Base-by-base conservation (phyloP, 106 monocot species). In the Dioscorea alata region DNA sequence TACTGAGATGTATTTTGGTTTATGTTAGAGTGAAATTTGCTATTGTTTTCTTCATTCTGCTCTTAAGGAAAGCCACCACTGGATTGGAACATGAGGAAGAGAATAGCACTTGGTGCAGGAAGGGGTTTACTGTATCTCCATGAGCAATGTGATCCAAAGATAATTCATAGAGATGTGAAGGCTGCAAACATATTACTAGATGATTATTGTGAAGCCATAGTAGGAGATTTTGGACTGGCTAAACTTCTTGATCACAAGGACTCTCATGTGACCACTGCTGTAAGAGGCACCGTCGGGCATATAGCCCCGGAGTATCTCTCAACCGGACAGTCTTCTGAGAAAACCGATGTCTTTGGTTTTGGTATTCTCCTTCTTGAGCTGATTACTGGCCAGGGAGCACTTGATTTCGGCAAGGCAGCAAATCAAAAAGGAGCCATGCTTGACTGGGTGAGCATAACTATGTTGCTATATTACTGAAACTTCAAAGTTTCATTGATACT, bases 261-360 rank as follows among this genome's bases (percentile, higher is more conserved):
- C 14, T 68, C 68, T 13, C 68, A 68, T 68, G 68, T 68, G 6
- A 68, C 68, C 10, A 68, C 68, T 19, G 78, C 83, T 1, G 83
- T 83, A 14, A 33, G 83, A 23, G 83, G 83, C 15, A 83, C 83
- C 2, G 78, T 83, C 0, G 82, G 83, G 6, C 74, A 85, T 28
- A 80, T 84, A 28, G 77, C 78, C 1, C 80, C 84, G 2, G 84
- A 84, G 33, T 84, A 79, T 66, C 82, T 90, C 23, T 90, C 89
- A 12, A 85, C 85, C 0, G 89, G 89, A 56, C 85, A 83, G 53
- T 85, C 85, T 0, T 90, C 89, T n/a, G 85, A 90, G 58, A 90
- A 90, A 73, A 85, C 82, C 14, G 89, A 90, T 72, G 89, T 90
- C n/a, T 90, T 83, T 50, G 89, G 85, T 7, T 90, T 85, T 65